phyloP scores from a whole-genome alignment of 2,329 filamentous ascomycete genomes.

The Verticillium albo-atrum region DNA sequence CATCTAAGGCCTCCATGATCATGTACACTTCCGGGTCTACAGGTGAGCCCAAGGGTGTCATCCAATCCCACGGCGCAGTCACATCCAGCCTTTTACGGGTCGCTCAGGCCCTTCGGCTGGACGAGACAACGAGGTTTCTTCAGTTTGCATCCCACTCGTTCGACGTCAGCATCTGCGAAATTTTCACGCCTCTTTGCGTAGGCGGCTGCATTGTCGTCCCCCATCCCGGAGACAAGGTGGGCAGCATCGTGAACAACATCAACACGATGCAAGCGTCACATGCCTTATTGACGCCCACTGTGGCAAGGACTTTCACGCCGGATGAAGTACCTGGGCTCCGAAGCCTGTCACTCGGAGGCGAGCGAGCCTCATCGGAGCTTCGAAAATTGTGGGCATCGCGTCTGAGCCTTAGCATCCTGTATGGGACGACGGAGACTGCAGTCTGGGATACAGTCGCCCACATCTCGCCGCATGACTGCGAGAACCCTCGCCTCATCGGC shows the following conservation, averaged over 20 bases:
- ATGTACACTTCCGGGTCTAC: slow-evolving; percentile 19
- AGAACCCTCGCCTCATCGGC: slow-evolving; percentile 4
- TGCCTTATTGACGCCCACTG: neutral
- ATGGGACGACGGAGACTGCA: slow-evolving; percentile 18
- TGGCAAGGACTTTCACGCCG: neutral
- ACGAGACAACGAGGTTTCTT: slow-evolving; percentile 1
- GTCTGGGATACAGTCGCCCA: slow-evolving; percentile 12
- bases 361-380: slow-evolving; percentile 3
- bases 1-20: slow-evolving; percentile 3
- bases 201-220: slow-evolving; percentile 16
- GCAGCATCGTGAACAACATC: slow-evolving; percentile 14
- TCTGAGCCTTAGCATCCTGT: slow-evolving; percentile 3
- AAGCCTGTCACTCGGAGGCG: slow-evolving; percentile 12
- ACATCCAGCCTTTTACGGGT: slow-evolving; percentile 4
- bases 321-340: neutral
- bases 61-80: slow-evolving; percentile 15
- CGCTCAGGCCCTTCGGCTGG: neutral
- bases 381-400: neutral
- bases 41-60: slow-evolving; percentile 18
- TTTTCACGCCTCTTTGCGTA: slow-evolving; percentile 12
- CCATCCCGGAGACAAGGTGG: slow-evolving; percentile 14
- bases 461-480: neutral
- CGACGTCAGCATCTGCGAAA: slow-evolving; percentile 13
- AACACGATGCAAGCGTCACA: slow-evolving; percentile 7
- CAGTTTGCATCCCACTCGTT: slow-evolving; percentile 17